Percentiles rank a stretch among this genome's conserved stretches.
Evolutionary conservation across 768 basidiomycete species (phyloP).

Genomic region (Pleurotus djamor): DNA sequence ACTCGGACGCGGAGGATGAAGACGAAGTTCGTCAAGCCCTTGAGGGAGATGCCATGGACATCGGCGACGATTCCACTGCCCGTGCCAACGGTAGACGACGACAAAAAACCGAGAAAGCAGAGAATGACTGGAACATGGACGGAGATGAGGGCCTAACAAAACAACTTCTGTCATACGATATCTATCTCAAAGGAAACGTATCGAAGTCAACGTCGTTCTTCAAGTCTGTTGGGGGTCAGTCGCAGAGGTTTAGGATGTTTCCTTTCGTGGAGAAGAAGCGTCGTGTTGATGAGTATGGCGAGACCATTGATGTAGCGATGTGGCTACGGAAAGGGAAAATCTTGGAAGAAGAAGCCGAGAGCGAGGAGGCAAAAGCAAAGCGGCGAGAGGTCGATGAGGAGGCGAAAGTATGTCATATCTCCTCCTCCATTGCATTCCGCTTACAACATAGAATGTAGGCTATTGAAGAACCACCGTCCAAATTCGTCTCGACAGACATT

Average conservation of each 20-base stretch:
- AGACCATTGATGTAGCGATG: conserved; percentile 92
- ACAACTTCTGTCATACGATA: conserved; percentile 87
- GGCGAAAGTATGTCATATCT: conserved; percentile 54
- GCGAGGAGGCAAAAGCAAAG: conserved; percentile 76
- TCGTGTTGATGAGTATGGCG: conserved; percentile 93
- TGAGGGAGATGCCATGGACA: conserved; percentile 48
- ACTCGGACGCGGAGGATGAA: conserved; percentile 63
- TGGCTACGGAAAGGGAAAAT: conserved; percentile 93
- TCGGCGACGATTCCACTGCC: conserved; percentile 20
- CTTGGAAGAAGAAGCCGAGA: conserved; percentile 87
- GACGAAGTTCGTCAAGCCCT: conserved; percentile 58
- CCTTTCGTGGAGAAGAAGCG: conserved; percentile 93
- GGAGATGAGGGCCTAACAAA: conserved; percentile 74
- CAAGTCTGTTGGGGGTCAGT: conserved; percentile 68
- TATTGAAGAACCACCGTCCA: conserved; percentile 77
- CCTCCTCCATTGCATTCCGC: conserved; percentile 1
- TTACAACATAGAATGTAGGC: conserved; percentile 3
- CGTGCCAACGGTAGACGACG: conserved; percentile 26
- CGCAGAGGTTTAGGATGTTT: conserved; percentile 93
- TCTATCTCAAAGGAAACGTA: conserved; percentile 96
- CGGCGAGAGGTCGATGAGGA: conserved; percentile 75
- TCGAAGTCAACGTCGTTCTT: conserved; percentile 85
- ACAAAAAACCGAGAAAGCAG: conserved; percentile 43
- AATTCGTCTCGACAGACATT: conserved; percentile 75
- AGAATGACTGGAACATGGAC: conserved; percentile 70